A percentile compares a stretch with the other conserved stretches of the same genome.
Conservation (phyloP, 352 stramenopile species). For the Pythium dissotocum region DNA sequence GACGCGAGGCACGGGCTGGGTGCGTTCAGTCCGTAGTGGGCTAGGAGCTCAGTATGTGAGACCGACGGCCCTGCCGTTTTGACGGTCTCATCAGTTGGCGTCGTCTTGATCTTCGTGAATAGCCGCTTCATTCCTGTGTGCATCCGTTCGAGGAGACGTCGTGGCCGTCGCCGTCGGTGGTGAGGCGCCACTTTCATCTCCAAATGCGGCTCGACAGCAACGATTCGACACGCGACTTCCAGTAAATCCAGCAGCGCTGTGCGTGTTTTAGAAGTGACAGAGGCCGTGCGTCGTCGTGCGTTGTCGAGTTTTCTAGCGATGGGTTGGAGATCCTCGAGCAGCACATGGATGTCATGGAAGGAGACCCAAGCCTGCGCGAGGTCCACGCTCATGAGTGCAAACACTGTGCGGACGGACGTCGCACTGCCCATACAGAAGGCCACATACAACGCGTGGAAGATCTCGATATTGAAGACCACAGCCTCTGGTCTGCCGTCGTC, state of each 20-base stretch:
- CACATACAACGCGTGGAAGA: constrained; percentile 54
- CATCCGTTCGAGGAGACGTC: not conserved
- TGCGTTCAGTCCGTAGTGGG: not conserved
- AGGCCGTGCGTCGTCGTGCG: not conserved
- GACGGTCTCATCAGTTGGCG: not conserved
- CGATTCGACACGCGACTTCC: constrained; percentile 2
- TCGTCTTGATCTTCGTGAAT: not conserved
- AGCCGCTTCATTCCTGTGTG: constrained; percentile 4
- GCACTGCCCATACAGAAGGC: constrained; percentile 41
- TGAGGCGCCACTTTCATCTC: not conserved
- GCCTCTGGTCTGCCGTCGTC: constrained; percentile 41
- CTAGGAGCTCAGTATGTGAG: not conserved
- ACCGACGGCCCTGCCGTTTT: not conserved
- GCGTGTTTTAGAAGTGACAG: not conserved
- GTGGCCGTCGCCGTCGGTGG: not conserved
- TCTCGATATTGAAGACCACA: constrained; percentile 52
- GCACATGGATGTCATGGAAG: constrained; percentile 26
- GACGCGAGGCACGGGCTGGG: not conserved
- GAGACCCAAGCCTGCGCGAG: constrained; percentile 34
- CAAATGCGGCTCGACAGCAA: constrained; percentile 10
- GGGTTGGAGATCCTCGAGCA: not conserved
- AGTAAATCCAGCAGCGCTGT: not conserved
- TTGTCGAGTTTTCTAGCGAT: constrained; percentile 12
- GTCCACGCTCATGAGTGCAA: constrained; percentile 36
- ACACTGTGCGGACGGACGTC: constrained; percentile 27